Base-by-base conservation (phyloP, 2,329 filamentous ascomycete genomes). In the Setomelanomma holmii region DNA sequence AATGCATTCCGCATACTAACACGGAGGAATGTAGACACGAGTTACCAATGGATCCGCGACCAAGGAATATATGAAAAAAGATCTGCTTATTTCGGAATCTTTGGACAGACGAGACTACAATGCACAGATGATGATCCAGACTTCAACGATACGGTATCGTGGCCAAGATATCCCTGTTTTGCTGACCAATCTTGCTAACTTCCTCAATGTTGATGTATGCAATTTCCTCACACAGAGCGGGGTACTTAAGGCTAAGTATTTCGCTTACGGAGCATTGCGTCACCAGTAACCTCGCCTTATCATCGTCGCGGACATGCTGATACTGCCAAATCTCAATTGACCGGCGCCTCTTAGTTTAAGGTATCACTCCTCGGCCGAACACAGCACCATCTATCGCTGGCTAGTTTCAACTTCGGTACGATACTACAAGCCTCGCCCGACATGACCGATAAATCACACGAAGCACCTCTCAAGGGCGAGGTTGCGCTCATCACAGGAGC, bases 401-500 rank as follows among this genome's bases (percentile, higher is more conserved):
- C n/a, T n/a, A n/a, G n/a, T n/a, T n/a, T n/a, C n/a, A n/a, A n/a
- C n/a, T n/a, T n/a, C n/a, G n/a, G n/a, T n/a, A n/a, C n/a, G n/a
- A n/a, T n/a, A n/a, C 27, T 4, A 10, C 5, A 8, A 30, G 10
- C 27, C 14, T 30, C 27, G 27, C 27, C 27, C 14, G n/a, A 14
- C 27, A 49, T 49, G 46, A 12, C 46, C 12, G 27, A 42, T 14
- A 27, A 14, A 5, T 17, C 16, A 8, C 12, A 38, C 41, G 49
- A 50, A 46, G 30, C 27, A 11, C 49, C 40, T 22, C 57, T 67
- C 1, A 40, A 35, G n/a, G 53, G 54, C 12, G 58, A 68, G 16
- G 52, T 76, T 60, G 53, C 69, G 21, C 71, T 80, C 27, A 70
- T 80, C 4, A 78, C 76, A 14, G 77, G 77, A 17, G 77, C 76